A percentile compares a stretch with the other conserved stretches of the same genome.
Evolutionary conservation across 75 land plant genomes (phyloP).

Genomic region (Larix kaempferi): DNA sequence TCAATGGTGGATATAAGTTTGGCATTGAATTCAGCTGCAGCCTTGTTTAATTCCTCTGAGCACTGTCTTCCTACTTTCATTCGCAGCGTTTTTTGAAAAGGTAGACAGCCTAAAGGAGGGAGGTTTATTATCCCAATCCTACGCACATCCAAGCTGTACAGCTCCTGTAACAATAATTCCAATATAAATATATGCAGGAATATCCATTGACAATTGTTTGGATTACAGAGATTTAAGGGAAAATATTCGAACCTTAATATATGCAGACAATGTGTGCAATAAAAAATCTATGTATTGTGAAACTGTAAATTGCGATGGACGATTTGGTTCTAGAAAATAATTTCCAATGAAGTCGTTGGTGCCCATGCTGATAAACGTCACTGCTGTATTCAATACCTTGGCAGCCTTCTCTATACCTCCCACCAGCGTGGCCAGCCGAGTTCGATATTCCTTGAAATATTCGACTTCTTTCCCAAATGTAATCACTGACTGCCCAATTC

Average conservation of each 20-base stretch:
- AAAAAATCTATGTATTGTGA: neutral
- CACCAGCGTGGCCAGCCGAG: constrained; percentile 5
- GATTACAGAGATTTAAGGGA: too few relatives aligned
- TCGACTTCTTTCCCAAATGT: constrained; percentile 19
- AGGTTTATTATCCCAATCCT: neutral
- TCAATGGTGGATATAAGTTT: too few relatives aligned
- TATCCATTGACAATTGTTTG: too few relatives aligned
- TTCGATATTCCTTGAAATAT: constrained; percentile 20
- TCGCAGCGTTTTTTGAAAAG: too few relatives aligned
- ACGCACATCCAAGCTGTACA: neutral
- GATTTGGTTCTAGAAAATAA: constrained; percentile 1
- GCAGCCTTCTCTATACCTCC: constrained; percentile 9
- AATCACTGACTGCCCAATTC: constrained; percentile 1
- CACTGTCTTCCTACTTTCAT: neutral
- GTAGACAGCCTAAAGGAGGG: neutral
- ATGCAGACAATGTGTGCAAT: too few relatives aligned
- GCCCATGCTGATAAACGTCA: constrained; percentile 8
- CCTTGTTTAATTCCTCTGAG: neutral
- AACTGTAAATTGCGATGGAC: neutral
- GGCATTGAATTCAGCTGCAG: neutral
- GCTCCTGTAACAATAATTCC: neutral
- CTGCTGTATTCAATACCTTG: neutral
- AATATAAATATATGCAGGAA: neutral
- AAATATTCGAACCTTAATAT: neutral
- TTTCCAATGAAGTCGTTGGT: constrained; percentile 10